phyloP scores from a whole-genome alignment of 495 filamentous ascomycete species.

The Penicillium paxilli region DNA sequence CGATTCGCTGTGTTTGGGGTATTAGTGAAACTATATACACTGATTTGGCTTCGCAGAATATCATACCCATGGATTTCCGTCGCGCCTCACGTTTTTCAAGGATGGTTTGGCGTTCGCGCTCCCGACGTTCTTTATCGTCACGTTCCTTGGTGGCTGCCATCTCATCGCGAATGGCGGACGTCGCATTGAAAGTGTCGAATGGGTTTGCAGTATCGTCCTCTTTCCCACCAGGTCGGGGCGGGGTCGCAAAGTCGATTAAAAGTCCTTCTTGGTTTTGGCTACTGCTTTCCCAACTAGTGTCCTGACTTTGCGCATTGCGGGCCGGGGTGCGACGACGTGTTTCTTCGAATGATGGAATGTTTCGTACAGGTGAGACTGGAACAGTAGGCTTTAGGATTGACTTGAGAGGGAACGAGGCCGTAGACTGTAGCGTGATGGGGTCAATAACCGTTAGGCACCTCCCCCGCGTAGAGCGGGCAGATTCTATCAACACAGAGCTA shows the following conservation, averaged over 20 bases:
- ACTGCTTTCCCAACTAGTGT: slow-evolving; percentile 13
- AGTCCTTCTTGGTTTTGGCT: slow-evolving; percentile 34
- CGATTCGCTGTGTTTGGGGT: slow-evolving; percentile 62
- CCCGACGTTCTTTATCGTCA: slow-evolving; percentile 67
- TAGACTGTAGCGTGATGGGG: slow-evolving; percentile 40
- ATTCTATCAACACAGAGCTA: slow-evolving; percentile 7
- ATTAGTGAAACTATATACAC: neutral
- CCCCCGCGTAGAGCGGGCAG: slow-evolving; percentile 3
- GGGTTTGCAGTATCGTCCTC: slow-evolving; percentile 52
- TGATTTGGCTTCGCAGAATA: neutral
- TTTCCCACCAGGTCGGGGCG: slow-evolving; percentile 29
- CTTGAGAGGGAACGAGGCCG: slow-evolving; percentile 57
- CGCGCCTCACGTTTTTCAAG: slow-evolving; percentile 78
- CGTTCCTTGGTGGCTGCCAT: slow-evolving; percentile 72
- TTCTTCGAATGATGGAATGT: slow-evolving; percentile 50
- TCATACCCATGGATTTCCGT: slow-evolving; percentile 76
- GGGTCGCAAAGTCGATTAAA: slow-evolving; percentile 50
- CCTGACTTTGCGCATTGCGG: slow-evolving; percentile 26
- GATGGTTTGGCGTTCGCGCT: slow-evolving; percentile 65
- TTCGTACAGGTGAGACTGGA: slow-evolving; percentile 63
- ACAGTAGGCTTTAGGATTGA: slow-evolving; percentile 88
- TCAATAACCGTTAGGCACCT: slow-evolving; percentile 1
- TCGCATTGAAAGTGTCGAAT: slow-evolving; percentile 57
- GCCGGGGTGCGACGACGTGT: slow-evolving; percentile 43
- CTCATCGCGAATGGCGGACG: slow-evolving; percentile 58